phyloP scores from a whole-genome alignment of 352 stramenopile species.

The Pythium phragmitis region DNA sequence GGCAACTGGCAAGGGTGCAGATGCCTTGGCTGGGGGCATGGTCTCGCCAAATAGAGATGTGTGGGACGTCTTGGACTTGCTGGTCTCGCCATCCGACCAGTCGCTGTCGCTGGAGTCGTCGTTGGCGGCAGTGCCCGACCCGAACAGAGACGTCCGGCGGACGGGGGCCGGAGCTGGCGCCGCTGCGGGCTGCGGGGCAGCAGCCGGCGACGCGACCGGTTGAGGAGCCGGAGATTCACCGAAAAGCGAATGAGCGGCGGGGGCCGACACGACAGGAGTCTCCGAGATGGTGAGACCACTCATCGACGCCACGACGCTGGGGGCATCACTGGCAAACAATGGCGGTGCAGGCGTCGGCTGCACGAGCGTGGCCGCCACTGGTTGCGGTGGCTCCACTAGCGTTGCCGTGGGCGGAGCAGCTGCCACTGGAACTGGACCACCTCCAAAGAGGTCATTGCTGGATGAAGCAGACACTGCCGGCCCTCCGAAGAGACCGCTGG shows the following conservation, averaged over 20 bases:
- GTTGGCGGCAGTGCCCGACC: constrained; percentile 3
- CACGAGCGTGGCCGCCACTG: constrained; percentile 10
- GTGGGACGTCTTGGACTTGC: constrained; percentile 12
- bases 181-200: neutral
- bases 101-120: constrained; percentile 27
- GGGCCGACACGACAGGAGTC: constrained; percentile 9
- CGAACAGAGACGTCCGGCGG: constrained; percentile 23
- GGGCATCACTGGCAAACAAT: constrained; percentile 6
- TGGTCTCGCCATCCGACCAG: constrained; percentile 29
- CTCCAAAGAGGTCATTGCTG: constrained; percentile 13
- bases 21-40: neutral
- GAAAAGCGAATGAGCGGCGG: constrained; percentile 19
- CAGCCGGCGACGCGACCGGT: neutral
- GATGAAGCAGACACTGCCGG: constrained; percentile 4
- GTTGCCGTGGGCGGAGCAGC: neutral
- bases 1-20: constrained; percentile 4
- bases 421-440: neutral
- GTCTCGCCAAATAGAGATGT: constrained; percentile 12
- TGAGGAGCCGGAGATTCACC: neutral
- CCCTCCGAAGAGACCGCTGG: constrained; percentile 16
- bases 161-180: neutral
- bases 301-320: constrained; percentile 10
- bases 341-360: constrained; percentile 13
- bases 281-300: constrained; percentile 20
- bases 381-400: constrained; percentile 3